Evolutionary conservation across 2,329 filamentous ascomycete species (phyloP).

Genomic region (Samsoniella hepiali): DNA sequence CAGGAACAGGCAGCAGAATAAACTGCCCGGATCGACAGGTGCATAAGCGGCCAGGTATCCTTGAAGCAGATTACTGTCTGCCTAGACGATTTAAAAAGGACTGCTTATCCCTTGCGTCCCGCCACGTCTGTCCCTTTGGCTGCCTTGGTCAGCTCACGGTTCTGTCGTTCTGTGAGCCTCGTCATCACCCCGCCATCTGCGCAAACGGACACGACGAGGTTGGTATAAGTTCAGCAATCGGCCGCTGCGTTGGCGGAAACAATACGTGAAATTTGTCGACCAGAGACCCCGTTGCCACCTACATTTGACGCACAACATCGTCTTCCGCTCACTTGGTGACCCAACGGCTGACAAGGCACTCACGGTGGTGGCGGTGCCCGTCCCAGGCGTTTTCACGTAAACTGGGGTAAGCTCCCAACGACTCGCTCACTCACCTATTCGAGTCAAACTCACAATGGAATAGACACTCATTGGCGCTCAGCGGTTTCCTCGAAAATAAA

Average conservation of each 20-base stretch:
- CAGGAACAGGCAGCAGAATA: constrained; percentile 18
- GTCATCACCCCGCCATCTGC: constrained; percentile 11
- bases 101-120: neutral
- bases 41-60: neutral
- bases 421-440: neutral
- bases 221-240: neutral
- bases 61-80: neutral
- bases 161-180: neutral
- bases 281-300: neutral
- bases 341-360: neutral
- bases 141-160: neutral
- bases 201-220: neutral
- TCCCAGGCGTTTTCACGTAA: neutral
- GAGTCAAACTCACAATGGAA: neutral
- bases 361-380: constrained; percentile 3
- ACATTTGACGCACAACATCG: neutral
- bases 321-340: neutral
- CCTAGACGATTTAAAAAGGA: constrained; percentile 9
- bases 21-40: neutral
- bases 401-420: neutral
- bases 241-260: neutral
- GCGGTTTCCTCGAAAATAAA: neutral
- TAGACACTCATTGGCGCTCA: neutral
- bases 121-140: neutral
- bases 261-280: neutral